Percentiles rank a stretch among this genome's conserved stretches.
Conservation (phyloP, 306 rosid species). For the Herpetospermum pedunculosum region DNA sequence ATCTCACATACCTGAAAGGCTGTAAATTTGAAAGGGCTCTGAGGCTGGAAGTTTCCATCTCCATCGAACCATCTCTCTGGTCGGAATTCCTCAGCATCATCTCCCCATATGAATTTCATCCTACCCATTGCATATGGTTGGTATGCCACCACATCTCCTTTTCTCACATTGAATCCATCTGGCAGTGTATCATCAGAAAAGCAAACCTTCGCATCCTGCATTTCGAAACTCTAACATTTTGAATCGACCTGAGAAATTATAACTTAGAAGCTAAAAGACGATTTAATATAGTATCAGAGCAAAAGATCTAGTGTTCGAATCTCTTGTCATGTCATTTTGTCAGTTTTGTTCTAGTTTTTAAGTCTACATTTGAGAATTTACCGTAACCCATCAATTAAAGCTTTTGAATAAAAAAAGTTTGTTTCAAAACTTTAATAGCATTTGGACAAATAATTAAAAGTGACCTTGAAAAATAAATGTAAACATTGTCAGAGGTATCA, state of each 20-base stretch:
- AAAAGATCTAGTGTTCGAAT: neutral
- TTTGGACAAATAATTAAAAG: neutral
- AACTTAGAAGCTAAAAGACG: neutral
- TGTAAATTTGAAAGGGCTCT: conserved; percentile 23
- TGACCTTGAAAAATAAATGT: neutral
- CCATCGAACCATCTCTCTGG: conserved; percentile 23
- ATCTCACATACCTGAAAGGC: conserved; percentile 21
- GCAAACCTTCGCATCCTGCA: conserved; percentile 16
- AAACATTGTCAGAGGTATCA: neutral
- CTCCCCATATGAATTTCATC: conserved; percentile 23
- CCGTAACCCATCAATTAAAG: neutral
- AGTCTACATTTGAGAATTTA: neutral
- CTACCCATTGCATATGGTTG: conserved; percentile 24
- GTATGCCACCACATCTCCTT: conserved; percentile 15
- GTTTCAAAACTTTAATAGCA: neutral
- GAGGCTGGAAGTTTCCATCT: conserved; percentile 18
- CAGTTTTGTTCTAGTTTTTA: neutral
- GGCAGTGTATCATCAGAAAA: conserved; percentile 20
- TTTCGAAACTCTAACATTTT: neutral
- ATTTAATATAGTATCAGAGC: neutral
- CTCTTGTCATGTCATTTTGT: neutral
- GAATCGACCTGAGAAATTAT: too few species aligned
- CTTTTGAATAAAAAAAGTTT: neutral
- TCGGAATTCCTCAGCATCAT: conserved; percentile 24
- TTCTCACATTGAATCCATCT: conserved; percentile 16